Evolutionary conservation across 2,329 filamentous ascomycete genomes (phyloP), one percentile per base, ranked within the genome.

Genomic region (Xylariaceae sp.): DNA sequence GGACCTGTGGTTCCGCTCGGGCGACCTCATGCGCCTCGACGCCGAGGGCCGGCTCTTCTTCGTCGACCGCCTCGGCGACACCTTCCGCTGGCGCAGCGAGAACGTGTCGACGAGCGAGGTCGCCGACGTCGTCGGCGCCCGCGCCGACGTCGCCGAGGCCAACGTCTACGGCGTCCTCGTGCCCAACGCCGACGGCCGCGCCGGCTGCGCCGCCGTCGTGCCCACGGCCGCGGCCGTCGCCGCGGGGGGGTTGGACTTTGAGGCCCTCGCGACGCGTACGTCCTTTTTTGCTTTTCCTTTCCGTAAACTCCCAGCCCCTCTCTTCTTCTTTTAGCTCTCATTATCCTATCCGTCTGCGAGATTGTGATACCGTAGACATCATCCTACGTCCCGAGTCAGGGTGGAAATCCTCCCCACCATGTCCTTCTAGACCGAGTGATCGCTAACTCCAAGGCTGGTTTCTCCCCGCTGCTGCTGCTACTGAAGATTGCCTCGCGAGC

Each of bases 1-100:
- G 0, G 82, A 86, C 52, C 55, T 77, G 5, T 87, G 72, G 55
- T 85, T 78, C 51, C 67, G 80, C 4, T 75, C 72, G 0, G 82
- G 82, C 6, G 82, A 87, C 51, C 67, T 80, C 1, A 55, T 86
- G 35, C 61, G 72, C 3, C 61, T 71, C 11, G 73, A 79, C 44
- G 42, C 46, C 2, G 76, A 86, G 29, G 80, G 79, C 0, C 63
- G 76, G 3, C 75, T 77, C 65, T 83, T 67, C 55, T 87, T 86
- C 55, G 57, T 79, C 22, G 82, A 87, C 45, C 68, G 60, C 2
- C 65, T 85, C 2, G 81, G 81, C 1, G 82, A 86, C 52, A 86
- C 82, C 0, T 87, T 79, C 58, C 69, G 81, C 22, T 85, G 80
- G 80, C 63, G 58, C 38, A 60, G 59, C 3, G 62, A 67, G 44